phyloP scores from a whole-genome alignment of 768 basidiomycete genomes.

The Lactarius sanguifluus region DNA sequence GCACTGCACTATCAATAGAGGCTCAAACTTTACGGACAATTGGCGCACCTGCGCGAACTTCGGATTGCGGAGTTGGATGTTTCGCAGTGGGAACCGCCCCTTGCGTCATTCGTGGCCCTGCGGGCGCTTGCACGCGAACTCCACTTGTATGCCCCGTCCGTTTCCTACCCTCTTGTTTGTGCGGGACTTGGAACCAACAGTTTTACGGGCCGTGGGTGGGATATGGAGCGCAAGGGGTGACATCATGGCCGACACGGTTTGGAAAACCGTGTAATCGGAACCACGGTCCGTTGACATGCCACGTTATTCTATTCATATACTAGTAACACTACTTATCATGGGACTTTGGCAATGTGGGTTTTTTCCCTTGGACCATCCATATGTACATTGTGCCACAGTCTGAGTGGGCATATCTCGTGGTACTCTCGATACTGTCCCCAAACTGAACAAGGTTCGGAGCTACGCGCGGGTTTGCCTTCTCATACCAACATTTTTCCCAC shows the following conservation, averaged over 20 bases:
- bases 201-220: slow-evolving; percentile 40
- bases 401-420: slow-evolving; percentile 14
- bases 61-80: slow-evolving; percentile 63
- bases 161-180: slow-evolving; percentile 58
- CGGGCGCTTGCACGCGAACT: slow-evolving; percentile 61
- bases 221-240: slow-evolving; percentile 35
- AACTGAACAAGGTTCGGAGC: background rate
- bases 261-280: slow-evolving; percentile 20
- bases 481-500: background rate
- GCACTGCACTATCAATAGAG: slow-evolving; percentile 41
- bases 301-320: background rate
- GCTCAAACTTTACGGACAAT: slow-evolving; percentile 57
- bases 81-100: slow-evolving; percentile 63
- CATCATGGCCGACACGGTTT: slow-evolving; percentile 21
- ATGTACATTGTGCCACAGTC: background rate
- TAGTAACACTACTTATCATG: slow-evolving; percentile 7
- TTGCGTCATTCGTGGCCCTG: slow-evolving; percentile 50
- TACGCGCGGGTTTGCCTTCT: background rate
- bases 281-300: slow-evolving; percentile 1
- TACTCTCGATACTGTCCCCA: slow-evolving; percentile 1
- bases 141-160: slow-evolving; percentile 55
- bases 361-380: slow-evolving; percentile 6
- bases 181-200: slow-evolving; percentile 58
- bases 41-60: slow-evolving; percentile 52
- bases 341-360: slow-evolving; percentile 7